Percentiles rank a stretch among this genome's conserved stretches.
Conservation (phyloP, 2,329 filamentous ascomycete genomes). For the Phaeosphaeria sp. region DNA sequence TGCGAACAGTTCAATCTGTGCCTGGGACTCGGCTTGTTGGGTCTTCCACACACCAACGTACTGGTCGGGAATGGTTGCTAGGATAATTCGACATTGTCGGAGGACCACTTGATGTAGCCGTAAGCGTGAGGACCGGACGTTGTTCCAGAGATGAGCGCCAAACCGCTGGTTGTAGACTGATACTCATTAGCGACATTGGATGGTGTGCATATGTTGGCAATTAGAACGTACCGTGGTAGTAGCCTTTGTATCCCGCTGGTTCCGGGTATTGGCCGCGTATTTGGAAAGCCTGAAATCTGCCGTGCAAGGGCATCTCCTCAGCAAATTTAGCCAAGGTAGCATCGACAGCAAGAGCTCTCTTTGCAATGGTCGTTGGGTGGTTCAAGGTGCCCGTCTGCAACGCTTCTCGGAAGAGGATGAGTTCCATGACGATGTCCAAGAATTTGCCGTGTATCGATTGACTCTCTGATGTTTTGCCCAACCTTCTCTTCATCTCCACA, state of each 20-base stretch:
- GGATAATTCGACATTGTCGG: constrained; percentile 15
- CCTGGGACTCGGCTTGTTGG: constrained; percentile 17
- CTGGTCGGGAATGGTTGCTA: neutral
- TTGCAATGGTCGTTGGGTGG: constrained; percentile 12
- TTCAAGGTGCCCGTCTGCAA: constrained; percentile 4
- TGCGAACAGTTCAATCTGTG: constrained; percentile 14
- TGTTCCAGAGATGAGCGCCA: constrained; percentile 36
- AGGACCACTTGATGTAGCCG: constrained; percentile 32
- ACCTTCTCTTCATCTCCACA: constrained; percentile 12
- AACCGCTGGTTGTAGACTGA: constrained; percentile 18
- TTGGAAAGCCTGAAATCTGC: constrained; percentile 16
- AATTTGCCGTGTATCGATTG: constrained; percentile 19
- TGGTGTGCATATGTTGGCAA: neutral
- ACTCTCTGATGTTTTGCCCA: constrained; percentile 3
- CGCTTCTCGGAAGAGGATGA: constrained; percentile 24
- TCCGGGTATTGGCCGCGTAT: constrained; percentile 4
- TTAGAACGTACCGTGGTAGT: constrained; percentile 25
- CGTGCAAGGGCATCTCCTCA: constrained; percentile 19
- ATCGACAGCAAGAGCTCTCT: constrained; percentile 22
- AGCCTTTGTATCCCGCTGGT: constrained; percentile 24
- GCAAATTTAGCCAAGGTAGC: constrained; percentile 16
- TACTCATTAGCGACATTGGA: constrained; percentile 13
- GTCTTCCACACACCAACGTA: constrained; percentile 2
- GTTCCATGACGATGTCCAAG: constrained; percentile 23
- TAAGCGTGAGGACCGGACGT: constrained; percentile 28